Conservation (phyloP, 1,139 yeast species). For the Geotrichum citri-aurantii region DNA sequence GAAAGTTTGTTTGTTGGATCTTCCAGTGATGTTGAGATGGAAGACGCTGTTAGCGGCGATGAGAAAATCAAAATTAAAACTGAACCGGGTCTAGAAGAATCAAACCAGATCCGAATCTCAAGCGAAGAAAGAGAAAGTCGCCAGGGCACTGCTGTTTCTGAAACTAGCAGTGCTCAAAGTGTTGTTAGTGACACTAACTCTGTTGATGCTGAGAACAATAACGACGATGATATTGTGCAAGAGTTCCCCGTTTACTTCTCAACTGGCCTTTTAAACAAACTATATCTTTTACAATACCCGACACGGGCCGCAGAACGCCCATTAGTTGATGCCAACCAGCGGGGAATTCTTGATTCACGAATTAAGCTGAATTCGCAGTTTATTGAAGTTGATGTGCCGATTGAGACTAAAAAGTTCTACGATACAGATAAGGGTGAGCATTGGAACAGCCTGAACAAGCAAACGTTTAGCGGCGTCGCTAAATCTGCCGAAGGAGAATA, state of each 20-base stretch:
- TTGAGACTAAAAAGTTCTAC: constrained; percentile 58
- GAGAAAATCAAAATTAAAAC: not conserved
- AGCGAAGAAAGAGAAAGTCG: not conserved
- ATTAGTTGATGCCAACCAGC: constrained; percentile 39
- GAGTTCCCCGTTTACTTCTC: constrained; percentile 63
- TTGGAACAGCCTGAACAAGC: constrained; percentile 56
- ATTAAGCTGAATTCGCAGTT: constrained; percentile 56
- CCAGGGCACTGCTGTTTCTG: not conserved
- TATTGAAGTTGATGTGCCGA: constrained; percentile 67
- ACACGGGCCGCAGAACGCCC: constrained; percentile 54
- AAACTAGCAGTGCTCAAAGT: not conserved
- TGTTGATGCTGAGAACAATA: not conserved
- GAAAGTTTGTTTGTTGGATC: constrained; percentile 14
- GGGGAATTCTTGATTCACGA: constrained; percentile 45
- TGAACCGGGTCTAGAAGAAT: not conserved
- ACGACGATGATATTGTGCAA: constrained; percentile 70
- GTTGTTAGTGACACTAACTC: not conserved
- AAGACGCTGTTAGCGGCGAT: constrained; percentile 5
- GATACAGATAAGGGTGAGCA: constrained; percentile 57
- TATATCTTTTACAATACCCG: constrained; percentile 63
- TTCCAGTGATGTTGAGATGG: constrained; percentile 7
- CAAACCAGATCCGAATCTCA: not conserved
- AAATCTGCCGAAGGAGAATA: constrained; percentile 49
- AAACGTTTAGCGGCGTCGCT: constrained; percentile 65
- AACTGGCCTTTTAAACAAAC: constrained; percentile 30